Base-by-base conservation (phyloP, 2,329 filamentous ascomycete species). In the Diaporthe ilicicola region DNA sequence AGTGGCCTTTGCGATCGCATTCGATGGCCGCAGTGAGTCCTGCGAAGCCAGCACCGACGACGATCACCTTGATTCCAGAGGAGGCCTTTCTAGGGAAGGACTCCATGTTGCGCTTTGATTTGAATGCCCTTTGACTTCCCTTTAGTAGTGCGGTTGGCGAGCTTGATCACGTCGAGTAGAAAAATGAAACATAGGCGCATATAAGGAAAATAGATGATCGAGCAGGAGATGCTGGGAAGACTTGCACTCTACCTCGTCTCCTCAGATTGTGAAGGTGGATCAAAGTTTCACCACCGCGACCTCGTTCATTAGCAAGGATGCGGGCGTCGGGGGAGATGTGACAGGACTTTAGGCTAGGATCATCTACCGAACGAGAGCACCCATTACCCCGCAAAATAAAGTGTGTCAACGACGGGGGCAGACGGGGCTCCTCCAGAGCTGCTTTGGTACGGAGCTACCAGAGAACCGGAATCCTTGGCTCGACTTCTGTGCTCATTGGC, bases 21-120 rank as follows among this genome's bases (percentile, higher is more conserved):
- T 89, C 87, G 72, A 89, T 88, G 39, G 87, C 87, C 19, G 87
- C 86, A 7, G 87, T 86, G 17, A 89, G 82, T 34, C 88, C 88
- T 34, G 86, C 87, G 70, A 89, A 89, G 32, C 87, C 87, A 75
- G 81, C 81, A 29, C 85, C 84, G 8, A 86, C 83, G 61, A 86
- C 81, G 27, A 86, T 75, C 56, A 86, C 82, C 27, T 79, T 80
- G 74, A 86, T 81, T 68, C 81, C 81, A 17, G 78, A 80, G 3
- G 76, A 66, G 8, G 72, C 61, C 37, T 72, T 68, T 48, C 29
- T 48, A 53, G 72, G 72, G 55, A 74, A 56, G 65, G 74, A 70
- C 13, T 65, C 64, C 77, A 77, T 77, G 8, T n/a, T 42, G 19
- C 9, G 2, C 17, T 6, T 48, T 17, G 29, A 5, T 4, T 46